These are phyloP conservation scores for Coemansia sp. DNA, from an alignment of 192 early-diverging fungal genomes.

Conservation along the genomic window DNA sequence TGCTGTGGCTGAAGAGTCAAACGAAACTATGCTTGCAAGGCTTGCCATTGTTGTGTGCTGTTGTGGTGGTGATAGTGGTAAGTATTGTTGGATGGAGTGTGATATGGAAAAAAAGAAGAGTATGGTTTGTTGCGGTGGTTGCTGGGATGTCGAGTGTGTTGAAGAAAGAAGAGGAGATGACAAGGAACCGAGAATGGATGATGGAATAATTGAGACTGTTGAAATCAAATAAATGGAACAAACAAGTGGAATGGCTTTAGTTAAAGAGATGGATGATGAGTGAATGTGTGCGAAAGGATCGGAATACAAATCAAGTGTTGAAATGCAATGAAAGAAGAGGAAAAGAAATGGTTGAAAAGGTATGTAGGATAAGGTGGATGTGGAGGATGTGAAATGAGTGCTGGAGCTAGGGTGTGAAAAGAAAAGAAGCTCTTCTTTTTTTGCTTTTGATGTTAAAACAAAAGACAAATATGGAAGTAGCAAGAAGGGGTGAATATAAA, in stretches of 20 bases:
- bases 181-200: slow-evolving; percentile 3
- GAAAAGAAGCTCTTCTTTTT: background rate
- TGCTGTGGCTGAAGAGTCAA: slow-evolving; percentile 21
- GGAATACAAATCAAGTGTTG: slow-evolving; percentile 1
- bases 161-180: background rate
- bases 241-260: background rate
- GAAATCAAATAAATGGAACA: background rate
- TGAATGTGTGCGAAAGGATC: background rate
- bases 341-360: background rate
- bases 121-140: background rate
- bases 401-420: background rate
- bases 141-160: background rate
- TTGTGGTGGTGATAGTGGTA: background rate
- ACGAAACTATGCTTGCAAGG: slow-evolving; percentile 50
- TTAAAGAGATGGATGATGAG: slow-evolving; percentile 3
- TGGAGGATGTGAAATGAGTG: background rate
- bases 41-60: slow-evolving; percentile 35
- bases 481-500: slow-evolving; percentile 7
- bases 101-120: background rate
- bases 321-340: background rate
- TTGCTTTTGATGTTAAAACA: background rate
- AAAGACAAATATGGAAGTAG: background rate
- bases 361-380: background rate
- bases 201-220: slow-evolving; percentile 5
- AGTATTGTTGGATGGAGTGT: slow-evolving; percentile 11